Evolutionary conservation across 805 yeast genomes (phyloP).

Genomic region (Candida pseudoglaebosa): DNA sequence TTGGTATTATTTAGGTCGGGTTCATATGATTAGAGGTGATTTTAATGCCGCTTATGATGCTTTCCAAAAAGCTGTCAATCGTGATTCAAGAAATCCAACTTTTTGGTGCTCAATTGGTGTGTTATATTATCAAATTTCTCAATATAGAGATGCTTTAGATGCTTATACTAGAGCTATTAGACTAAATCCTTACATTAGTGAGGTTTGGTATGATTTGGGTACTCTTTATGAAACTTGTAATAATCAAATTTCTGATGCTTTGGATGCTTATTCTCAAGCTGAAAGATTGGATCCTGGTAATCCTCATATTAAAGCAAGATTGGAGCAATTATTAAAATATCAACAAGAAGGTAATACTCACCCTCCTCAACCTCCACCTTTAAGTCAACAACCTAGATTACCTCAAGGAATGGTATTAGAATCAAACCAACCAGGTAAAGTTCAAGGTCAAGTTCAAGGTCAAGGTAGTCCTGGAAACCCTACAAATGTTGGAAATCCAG

Average conservation of each 20-base stretch:
- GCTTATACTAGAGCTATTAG: conserved; percentile 97
- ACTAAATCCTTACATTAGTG: conserved; percentile 91
- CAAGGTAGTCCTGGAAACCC: conserved; percentile 4
- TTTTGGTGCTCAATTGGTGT: conserved; percentile 98
- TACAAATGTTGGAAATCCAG: conserved; percentile 8
- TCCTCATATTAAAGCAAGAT: conserved; percentile 88
- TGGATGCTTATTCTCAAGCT: conserved; percentile 96
- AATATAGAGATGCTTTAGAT: conserved; percentile 93
- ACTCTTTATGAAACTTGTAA: conserved; percentile 96
- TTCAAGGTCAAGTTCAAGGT: conserved; percentile 10
- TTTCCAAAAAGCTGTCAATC: conserved; percentile 96
- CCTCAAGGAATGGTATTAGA: conserved; percentile 65
- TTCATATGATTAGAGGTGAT: conserved; percentile 93
- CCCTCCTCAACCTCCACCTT: conserved; percentile 66
- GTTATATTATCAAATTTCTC: conserved; percentile 90
- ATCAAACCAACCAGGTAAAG: conserved; percentile 29
- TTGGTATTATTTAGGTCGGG: conserved; percentile 96
- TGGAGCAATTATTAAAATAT: conserved; percentile 76
- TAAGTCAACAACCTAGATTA: conserved; percentile 55
- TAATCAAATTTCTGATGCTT: conserved; percentile 89
- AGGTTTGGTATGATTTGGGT: conserved; percentile 98
- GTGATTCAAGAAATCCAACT: conserved; percentile 95
- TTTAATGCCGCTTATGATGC: conserved; percentile 97
- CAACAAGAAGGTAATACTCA: conserved; percentile 66
- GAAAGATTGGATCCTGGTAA: conserved; percentile 92